A percentile compares a stretch with the other conserved stretches of the same genome.
These are phyloP conservation scores for Coniosporium uncinatum DNA, from an alignment of 2,329 filamentous ascomycete species.

Conservation along the genomic window DNA sequence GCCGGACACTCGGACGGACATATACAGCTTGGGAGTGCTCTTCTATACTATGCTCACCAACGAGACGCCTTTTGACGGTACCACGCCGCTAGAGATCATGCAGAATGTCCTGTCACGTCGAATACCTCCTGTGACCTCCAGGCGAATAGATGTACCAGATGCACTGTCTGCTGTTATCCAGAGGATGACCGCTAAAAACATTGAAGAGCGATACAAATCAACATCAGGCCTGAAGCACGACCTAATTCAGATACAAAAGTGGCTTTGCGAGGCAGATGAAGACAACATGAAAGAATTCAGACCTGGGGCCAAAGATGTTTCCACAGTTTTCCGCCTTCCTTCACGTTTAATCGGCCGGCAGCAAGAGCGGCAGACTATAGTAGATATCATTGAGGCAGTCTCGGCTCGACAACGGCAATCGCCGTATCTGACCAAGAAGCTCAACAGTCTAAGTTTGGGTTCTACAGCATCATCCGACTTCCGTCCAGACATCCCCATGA, in stretches of 20 bases:
- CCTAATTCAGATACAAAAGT: constrained; percentile 64
- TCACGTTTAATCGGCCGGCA: constrained; percentile 75
- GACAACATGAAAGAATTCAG: constrained; percentile 66
- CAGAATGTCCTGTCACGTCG: constrained; percentile 80
- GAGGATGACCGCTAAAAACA: constrained; percentile 87
- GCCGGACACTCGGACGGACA: constrained; percentile 87
- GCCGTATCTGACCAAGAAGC: not conserved
- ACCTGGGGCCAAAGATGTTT: constrained; percentile 81
- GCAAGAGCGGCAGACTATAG: constrained; percentile 63
- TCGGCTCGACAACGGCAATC: not conserved
- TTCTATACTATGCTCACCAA: constrained; percentile 86
- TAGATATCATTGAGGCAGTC: constrained; percentile 34
- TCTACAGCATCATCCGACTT: constrained; percentile 47
- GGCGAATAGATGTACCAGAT: constrained; percentile 80
- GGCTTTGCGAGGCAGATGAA: constrained; percentile 71
- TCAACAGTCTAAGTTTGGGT: constrained; percentile 37
- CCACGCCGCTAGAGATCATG: constrained; percentile 82
- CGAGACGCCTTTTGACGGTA: constrained; percentile 72
- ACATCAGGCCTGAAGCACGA: constrained; percentile 83
- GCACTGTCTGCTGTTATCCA: constrained; percentile 78
- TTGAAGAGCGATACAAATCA: constrained; percentile 85
- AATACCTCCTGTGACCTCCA: constrained; percentile 69
- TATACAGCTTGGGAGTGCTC: constrained; percentile 85
- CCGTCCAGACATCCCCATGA: constrained; percentile 34
- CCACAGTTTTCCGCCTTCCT: constrained; percentile 87